These are phyloP conservation scores for Petunia axillaris DNA, from an alignment of 257 asterid genomes.

Conservation along the genomic window DNA sequence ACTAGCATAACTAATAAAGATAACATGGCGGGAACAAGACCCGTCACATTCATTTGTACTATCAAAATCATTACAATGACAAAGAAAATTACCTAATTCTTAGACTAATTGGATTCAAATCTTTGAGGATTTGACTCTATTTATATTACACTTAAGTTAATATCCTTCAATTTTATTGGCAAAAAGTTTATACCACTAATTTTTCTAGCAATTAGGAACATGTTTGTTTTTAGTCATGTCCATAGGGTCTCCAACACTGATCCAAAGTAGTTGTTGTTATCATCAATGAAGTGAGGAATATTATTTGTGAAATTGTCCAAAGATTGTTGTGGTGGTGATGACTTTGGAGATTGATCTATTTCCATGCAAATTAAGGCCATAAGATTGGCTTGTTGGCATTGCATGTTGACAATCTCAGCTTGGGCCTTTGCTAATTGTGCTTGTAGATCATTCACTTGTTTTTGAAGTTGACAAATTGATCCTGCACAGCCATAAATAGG, in stretches of 20 bases:
- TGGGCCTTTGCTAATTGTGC: constrained; percentile 70
- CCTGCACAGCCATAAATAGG: constrained; percentile 88
- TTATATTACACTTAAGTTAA: not conserved
- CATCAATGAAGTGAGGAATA: constrained; percentile 44
- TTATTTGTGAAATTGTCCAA: constrained; percentile 31
- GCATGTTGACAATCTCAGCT: constrained; percentile 68
- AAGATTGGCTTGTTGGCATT: constrained; percentile 66
- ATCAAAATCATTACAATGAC: not conserved
- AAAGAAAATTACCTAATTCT: constrained; percentile 30
- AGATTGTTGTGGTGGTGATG: constrained; percentile 34
- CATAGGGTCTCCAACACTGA: constrained; percentile 49
- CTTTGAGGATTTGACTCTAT: not conserved
- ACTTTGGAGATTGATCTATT: constrained; percentile 45
- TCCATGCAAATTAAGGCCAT: constrained; percentile 72
- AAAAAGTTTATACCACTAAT: not conserved
- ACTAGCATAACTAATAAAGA: not conserved
- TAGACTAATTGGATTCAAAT: not conserved
- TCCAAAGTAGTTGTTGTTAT: constrained; percentile 40
- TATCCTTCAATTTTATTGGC: not conserved
- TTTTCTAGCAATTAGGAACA: not conserved
- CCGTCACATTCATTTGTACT: constrained; percentile 40
- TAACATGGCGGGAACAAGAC: constrained; percentile 33
- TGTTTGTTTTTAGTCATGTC: constrained; percentile 35
- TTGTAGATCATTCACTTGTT: constrained; percentile 72
- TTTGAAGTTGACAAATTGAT: constrained; percentile 70